Conservation (phyloP, 352 stramenopile genomes). For the Globisporangium lucens region DNA sequence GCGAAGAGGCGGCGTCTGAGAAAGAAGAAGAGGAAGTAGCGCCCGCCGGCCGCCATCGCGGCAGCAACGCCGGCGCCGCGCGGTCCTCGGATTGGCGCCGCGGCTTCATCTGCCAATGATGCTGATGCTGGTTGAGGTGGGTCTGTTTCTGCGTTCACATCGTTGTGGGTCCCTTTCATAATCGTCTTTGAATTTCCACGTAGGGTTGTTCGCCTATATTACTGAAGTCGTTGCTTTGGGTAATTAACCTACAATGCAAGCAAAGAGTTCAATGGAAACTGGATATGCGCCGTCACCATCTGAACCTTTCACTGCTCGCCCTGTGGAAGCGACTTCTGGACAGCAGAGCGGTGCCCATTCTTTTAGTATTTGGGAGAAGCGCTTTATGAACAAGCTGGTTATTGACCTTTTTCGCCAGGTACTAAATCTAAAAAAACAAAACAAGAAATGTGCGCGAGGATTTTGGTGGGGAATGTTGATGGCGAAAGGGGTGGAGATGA, state of each 20-base stretch:
- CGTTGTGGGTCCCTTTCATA: too few species aligned
- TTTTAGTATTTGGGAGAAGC: background rate
- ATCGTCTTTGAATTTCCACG: background rate
- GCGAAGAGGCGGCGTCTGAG: background rate
- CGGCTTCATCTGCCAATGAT: constrained; percentile 1
- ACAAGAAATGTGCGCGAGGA: background rate
- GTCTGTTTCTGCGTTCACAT: too few species aligned
- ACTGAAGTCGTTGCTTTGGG: background rate
- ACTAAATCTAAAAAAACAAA: background rate
- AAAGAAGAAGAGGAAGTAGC: background rate
- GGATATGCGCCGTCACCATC: background rate
- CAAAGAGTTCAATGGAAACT: background rate
- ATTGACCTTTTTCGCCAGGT: background rate
- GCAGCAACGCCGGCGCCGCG: constrained; percentile 4
- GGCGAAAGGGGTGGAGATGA: background rate
- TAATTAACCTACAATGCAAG: background rate
- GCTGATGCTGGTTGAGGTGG: background rate
- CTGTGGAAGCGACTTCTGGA: background rate
- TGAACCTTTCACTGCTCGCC: background rate
- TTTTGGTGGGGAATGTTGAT: background rate
- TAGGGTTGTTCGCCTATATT: background rate
- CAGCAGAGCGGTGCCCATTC: background rate
- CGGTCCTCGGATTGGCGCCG: constrained; percentile 1
- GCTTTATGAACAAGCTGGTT: background rate
- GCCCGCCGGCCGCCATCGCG: constrained; percentile 8